These are phyloP conservation scores for Leptographium procerum DNA, from an alignment of 2,329 filamentous ascomycete genomes.

Conservation along the genomic window DNA sequence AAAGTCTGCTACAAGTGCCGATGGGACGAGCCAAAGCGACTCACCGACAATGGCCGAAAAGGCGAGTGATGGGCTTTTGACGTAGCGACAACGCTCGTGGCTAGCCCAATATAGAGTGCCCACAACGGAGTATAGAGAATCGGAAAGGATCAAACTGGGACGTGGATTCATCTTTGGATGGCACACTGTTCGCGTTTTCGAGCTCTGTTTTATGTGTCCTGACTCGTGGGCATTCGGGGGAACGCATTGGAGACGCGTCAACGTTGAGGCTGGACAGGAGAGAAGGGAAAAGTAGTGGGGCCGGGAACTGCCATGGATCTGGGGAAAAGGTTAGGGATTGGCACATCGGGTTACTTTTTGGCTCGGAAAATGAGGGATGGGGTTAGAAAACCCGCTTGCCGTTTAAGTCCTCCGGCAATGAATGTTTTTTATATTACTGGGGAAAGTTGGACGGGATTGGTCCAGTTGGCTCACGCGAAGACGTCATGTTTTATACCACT, in stretches of 20 bases:
- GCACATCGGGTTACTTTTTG: neutral
- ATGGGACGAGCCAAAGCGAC: slow-evolving; percentile 4
- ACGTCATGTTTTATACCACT: slow-evolving; percentile 3
- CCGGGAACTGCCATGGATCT: neutral
- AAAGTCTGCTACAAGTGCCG: slow-evolving; percentile 21
- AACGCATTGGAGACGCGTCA: neutral
- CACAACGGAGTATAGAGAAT: too few species aligned
- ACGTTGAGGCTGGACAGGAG: neutral
- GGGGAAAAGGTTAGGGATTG: neutral
- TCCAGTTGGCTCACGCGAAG: neutral
- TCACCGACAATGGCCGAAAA: slow-evolving; percentile 9
- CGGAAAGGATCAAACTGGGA: neutral
- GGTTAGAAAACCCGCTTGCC: neutral
- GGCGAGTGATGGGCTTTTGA: neutral
- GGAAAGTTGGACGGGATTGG: neutral
- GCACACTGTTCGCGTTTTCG: neutral
- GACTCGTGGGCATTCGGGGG: neutral
- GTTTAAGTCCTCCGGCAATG: neutral
- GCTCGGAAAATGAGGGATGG: neutral
- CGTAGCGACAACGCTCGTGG: neutral
- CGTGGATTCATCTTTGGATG: neutral
- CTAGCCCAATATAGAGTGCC: neutral
- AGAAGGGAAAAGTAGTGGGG: neutral
- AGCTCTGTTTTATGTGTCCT: neutral
- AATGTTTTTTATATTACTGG: neutral